Conservation (phyloP, 805 yeast genomes). For the Ogataea siamensis region DNA sequence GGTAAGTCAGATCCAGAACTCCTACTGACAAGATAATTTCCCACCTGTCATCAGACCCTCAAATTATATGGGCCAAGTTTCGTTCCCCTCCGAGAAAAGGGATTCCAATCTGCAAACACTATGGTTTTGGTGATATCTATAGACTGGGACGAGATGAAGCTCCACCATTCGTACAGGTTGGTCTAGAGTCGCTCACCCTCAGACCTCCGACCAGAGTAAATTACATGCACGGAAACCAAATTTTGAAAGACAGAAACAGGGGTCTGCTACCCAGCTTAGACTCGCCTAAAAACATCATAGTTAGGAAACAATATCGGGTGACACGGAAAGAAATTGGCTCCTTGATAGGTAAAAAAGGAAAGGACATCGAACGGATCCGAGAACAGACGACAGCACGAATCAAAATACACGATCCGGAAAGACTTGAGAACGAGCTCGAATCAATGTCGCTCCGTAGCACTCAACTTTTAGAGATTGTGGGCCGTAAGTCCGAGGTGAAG, state of each 20-base stretch:
- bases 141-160: not conserved
- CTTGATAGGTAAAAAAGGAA: constrained; percentile 45
- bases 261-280: no score
- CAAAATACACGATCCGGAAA: constrained; percentile 35
- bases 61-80: constrained; percentile 3
- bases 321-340: constrained; percentile 38
- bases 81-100: not conserved
- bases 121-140: constrained; percentile 4
- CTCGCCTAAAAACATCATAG: no score
- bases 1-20: not conserved
- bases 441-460: no score
- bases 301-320: constrained; percentile 16
- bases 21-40: constrained; percentile 6
- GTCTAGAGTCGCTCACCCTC: no score
- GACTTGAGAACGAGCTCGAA: not conserved
- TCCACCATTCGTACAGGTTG: not conserved
- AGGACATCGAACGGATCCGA: constrained; percentile 37
- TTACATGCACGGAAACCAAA: constrained; percentile 3
- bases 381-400: constrained; percentile 37
- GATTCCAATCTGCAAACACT: not conserved
- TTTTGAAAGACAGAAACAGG: constrained; percentile 1
- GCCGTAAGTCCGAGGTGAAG: constrained; percentile 12
- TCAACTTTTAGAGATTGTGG: constrained; percentile 19
- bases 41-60: constrained; percentile 3
- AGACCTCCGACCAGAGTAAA: constrained; percentile 3